Conservation (phyloP, 2,329 filamentous ascomycete genomes). For the Trematosphaeria pertusa region DNA sequence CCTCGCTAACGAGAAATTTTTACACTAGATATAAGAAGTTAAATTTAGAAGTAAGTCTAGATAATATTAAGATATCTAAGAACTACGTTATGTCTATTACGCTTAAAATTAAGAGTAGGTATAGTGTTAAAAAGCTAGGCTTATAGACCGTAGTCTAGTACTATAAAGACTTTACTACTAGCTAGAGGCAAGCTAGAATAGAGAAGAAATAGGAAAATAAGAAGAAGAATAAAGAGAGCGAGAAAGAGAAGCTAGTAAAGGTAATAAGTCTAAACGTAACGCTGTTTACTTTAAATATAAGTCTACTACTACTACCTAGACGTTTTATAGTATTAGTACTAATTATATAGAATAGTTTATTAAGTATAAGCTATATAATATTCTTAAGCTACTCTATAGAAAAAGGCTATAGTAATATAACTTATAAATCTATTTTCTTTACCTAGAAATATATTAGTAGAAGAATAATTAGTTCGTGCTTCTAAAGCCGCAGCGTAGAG, state of each 20-base stretch:
- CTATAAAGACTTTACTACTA: conserved; percentile 17
- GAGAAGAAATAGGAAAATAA: conserved; percentile 15
- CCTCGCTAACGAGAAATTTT: conserved; percentile 13
- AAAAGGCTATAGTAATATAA: conserved; percentile 16
- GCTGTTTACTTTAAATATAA: conserved; percentile 18
- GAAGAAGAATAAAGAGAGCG: conserved; percentile 14
- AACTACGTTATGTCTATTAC: conserved; percentile 12
- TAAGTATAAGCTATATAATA: conserved; percentile 16
- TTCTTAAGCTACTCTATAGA: conserved; percentile 11
- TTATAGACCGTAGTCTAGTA: conserved; percentile 12
- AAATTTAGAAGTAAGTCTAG: conserved; percentile 7
- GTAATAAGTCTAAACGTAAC: conserved; percentile 18
- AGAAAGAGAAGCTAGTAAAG: conserved; percentile 15
- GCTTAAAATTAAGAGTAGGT: conserved; percentile 12
- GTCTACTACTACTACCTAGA: conserved; percentile 13
- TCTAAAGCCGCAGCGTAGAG: conserved; percentile 14
- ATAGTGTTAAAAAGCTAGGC: conserved; percentile 15
- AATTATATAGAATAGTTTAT: conserved; percentile 17
- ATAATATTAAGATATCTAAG: conserved; percentile 13
- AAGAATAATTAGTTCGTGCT: conserved; percentile 17
- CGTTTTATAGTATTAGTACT: conserved; percentile 18
- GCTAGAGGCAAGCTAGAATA: conserved; percentile 18
- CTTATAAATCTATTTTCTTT: conserved; percentile 17
- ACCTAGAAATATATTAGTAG: conserved; percentile 15
- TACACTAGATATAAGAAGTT: conserved; percentile 12